Percentiles rank a stretch among this genome's conserved stretches.
phyloP scores from a whole-genome alignment of 257 asterid species.

The Solanum paucissectum region DNA sequence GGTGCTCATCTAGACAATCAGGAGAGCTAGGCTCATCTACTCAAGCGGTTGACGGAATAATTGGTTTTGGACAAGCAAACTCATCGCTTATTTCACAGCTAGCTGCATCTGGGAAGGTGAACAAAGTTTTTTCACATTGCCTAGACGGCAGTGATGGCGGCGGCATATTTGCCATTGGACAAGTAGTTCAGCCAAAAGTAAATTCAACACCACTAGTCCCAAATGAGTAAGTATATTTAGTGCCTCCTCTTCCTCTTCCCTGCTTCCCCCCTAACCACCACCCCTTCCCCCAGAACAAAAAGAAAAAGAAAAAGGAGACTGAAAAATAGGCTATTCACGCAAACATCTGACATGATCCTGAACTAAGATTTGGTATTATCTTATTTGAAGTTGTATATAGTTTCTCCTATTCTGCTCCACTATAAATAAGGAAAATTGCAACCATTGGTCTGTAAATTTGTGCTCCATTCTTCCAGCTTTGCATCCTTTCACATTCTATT shows the following conservation, averaged over 20 bases:
- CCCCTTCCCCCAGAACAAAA: background rate
- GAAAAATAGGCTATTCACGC: background rate
- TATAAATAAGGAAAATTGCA: background rate
- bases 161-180: conserved; percentile 92
- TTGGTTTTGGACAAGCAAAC: conserved; percentile 97
- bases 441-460: background rate
- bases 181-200: conserved; percentile 77
- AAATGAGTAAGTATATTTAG: conserved; percentile 46
- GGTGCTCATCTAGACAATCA: conserved; percentile 86
- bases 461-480: background rate
- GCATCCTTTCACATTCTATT: background rate
- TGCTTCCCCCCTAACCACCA: background rate
- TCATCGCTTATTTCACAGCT: conserved; percentile 91
- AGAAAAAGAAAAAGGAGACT: background rate
- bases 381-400: background rate
- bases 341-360: background rate
- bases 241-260: background rate
- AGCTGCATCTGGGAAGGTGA: conserved; percentile 65
- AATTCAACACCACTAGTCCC: conserved; percentile 65
- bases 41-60: conserved; percentile 89
- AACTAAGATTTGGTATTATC: background rate
- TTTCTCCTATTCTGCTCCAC: background rate
- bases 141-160: conserved; percentile 82
- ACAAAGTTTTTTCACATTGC: conserved; percentile 83
- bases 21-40: conserved; percentile 83